Evolutionary conservation across 345 rosid species (phyloP).

Genomic region (Cardamine chenopodiifolia): DNA sequence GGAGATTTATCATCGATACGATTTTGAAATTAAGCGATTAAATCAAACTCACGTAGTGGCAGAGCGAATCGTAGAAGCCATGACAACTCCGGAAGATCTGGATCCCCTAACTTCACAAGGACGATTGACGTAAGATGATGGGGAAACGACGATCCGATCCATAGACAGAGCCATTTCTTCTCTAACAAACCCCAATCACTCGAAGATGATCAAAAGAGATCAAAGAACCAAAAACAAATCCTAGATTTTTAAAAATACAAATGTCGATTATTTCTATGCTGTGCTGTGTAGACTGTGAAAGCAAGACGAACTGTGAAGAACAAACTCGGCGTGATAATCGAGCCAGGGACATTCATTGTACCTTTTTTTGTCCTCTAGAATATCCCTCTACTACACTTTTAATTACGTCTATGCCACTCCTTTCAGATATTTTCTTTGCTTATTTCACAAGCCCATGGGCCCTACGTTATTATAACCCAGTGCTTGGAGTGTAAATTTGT

Average conservation of each 20-base stretch:
- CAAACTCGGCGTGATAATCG: constrained; percentile 25
- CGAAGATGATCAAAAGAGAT: neutral
- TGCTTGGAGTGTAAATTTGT: neutral
- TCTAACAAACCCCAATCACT: neutral
- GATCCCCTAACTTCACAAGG: constrained; percentile 33
- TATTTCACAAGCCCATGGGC: constrained; percentile 24
- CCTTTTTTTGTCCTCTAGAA: constrained; percentile 1
- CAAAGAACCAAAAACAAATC: neutral
- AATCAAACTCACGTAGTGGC: constrained; percentile 46
- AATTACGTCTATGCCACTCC: constrained; percentile 26
- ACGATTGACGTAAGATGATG: constrained; percentile 37
- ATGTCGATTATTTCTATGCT: constrained; percentile 37
- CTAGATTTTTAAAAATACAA: neutral
- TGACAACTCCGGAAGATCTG: constrained; percentile 51
- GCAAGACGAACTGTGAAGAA: neutral
- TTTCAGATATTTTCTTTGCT: neutral
- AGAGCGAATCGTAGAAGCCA: constrained; percentile 55
- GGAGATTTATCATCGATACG: constrained; percentile 18
- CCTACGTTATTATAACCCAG: neutral
- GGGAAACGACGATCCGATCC: constrained; percentile 42
- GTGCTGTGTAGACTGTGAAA: constrained; percentile 3
- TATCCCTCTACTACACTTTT: neutral
- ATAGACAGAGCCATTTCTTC: constrained; percentile 52
- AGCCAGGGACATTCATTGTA: neutral
- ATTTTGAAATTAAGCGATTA: constrained; percentile 3